Evolutionary conservation across 176 grass and related monocot genomes (phyloP).

Genomic region (Ananas comosus): DNA sequence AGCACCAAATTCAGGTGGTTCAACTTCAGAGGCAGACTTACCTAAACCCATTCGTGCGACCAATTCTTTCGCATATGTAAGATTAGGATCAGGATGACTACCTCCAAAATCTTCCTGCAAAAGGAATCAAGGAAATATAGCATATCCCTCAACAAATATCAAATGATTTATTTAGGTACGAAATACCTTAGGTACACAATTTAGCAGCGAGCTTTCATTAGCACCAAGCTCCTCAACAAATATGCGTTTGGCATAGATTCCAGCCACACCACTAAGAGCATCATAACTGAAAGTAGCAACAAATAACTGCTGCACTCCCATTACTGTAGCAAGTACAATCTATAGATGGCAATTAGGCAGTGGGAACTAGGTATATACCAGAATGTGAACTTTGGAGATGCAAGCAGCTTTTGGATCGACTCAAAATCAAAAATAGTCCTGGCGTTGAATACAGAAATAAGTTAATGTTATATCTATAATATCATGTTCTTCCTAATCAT

Average conservation of each 20-base stretch:
- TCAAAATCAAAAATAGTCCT: slow-evolving; percentile 89
- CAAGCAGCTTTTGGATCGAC: slow-evolving; percentile 75
- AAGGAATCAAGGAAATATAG: slow-evolving; percentile 7
- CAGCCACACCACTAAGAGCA: slow-evolving; percentile 94
- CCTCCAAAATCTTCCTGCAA: slow-evolving; percentile 98
- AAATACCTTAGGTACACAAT: slow-evolving; percentile 71
- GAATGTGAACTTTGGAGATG: slow-evolving; percentile 86
- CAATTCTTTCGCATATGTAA: slow-evolving; percentile 96
- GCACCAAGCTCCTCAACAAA: slow-evolving; percentile 98
- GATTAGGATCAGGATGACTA: slow-evolving; percentile 90
- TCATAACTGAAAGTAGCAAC: slow-evolving; percentile 55
- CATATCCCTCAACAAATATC: background rate
- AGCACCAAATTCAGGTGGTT: slow-evolving; percentile 96
- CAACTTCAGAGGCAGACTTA: slow-evolving; percentile 45
- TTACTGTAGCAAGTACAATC: background rate
- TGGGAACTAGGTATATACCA: slow-evolving; percentile 34
- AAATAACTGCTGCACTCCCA: slow-evolving; percentile 24
- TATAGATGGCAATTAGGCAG: background rate
- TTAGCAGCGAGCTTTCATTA: slow-evolving; percentile 78
- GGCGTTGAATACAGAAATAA: slow-evolving; percentile 9
- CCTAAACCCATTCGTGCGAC: slow-evolving; percentile 91
- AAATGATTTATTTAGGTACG: background rate
- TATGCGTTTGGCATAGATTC: slow-evolving; percentile 72
- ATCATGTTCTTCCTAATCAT: background rate
- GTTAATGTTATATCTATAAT: background rate